These are phyloP conservation scores for Wickerhamomyces sp. DNA, from an alignment of 1,139 yeast species.

Conservation along the genomic window DNA sequence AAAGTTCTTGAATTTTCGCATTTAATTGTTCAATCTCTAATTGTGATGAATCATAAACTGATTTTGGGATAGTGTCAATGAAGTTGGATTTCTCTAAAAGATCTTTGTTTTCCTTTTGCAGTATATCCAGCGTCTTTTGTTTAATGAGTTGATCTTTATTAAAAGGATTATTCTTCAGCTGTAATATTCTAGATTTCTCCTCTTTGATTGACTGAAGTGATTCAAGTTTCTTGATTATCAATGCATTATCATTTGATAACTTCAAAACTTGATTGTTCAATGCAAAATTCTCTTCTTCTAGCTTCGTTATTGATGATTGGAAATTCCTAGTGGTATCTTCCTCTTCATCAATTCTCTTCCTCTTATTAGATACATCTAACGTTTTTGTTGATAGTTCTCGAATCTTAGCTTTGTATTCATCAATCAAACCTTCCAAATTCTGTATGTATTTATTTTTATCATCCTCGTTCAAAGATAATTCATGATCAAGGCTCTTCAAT, in stretches of 20 bases:
- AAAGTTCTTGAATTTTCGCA: conserved; percentile 44
- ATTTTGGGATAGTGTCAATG: conserved; percentile 45
- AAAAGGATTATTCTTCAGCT: conserved; percentile 67
- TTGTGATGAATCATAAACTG: conserved; percentile 62
- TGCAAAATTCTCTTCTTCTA: conserved; percentile 41
- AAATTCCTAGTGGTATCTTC: conserved; percentile 33
- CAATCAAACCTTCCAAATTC: conserved; percentile 50
- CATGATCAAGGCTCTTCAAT: conserved; percentile 33
- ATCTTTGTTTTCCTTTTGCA: conserved; percentile 60
- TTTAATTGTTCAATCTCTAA: conserved; percentile 50
- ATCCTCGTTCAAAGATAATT: conserved; percentile 19
- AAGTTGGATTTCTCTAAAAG: conserved; percentile 29
- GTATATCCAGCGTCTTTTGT: conserved; percentile 44
- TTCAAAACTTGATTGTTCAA: conserved; percentile 37
- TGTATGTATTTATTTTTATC: conserved; percentile 29
- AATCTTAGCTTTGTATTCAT: conserved; percentile 53
- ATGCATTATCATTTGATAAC: conserved; percentile 32
- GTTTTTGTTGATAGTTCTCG: conserved; percentile 35
- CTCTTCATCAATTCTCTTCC: conserved; percentile 26
- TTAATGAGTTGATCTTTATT: conserved; percentile 60
- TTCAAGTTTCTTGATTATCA: conserved; percentile 33
- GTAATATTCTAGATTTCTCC: conserved; percentile 50
- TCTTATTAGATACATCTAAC: conserved; percentile 25
- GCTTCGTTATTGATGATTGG: conserved; percentile 25
- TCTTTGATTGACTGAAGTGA: conserved; percentile 30